Conservation (phyloP, 1,139 yeast genomes). For the Hemisphaericaspora xylanilytica region DNA sequence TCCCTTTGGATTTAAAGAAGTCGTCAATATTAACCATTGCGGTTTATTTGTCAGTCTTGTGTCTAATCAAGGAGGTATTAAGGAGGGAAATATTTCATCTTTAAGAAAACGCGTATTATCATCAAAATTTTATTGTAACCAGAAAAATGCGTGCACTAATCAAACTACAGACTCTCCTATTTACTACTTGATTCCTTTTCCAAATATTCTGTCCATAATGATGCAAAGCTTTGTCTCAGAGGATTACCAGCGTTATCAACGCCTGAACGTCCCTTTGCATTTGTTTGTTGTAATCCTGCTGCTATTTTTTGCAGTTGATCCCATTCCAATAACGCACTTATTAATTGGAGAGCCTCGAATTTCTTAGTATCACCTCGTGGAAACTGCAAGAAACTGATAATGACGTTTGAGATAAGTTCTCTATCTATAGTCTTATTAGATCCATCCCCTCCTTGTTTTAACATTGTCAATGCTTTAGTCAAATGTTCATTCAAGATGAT, state of each 20-base stretch:
- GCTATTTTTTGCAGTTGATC: constrained; percentile 76
- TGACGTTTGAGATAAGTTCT: constrained; percentile 80
- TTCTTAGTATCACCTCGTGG: constrained; percentile 95
- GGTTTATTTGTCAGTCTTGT: too few species aligned
- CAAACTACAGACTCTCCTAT: constrained; percentile 7
- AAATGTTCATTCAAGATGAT: constrained; percentile 92
- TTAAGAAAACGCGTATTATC: too few species aligned
- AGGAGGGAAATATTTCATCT: too few species aligned
- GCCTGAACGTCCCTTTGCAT: constrained; percentile 14
- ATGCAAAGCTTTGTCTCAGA: constrained; percentile 69
- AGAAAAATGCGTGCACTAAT: not conserved
- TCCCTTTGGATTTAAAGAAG: constrained; percentile 7
- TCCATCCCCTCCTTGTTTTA: constrained; percentile 67
- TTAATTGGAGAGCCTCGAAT: constrained; percentile 83
- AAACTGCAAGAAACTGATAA: constrained; percentile 78
- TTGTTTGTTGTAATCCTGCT: constrained; percentile 68
- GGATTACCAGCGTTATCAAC: constrained; percentile 18
- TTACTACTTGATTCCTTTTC: constrained; percentile 64
- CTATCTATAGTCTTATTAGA: constrained; percentile 74
- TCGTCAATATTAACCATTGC: constrained; percentile 12
- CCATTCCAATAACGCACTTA: constrained; percentile 85
- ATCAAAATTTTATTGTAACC: too few species aligned
- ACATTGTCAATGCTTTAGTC: constrained; percentile 77
- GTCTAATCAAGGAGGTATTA: too few species aligned
- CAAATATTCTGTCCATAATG: constrained; percentile 85